Evolutionary conservation across 1,284 basidiomycete species (phyloP), one percentile per base, ranked within the genome.

Genomic region (Papiliotrema fonsecae): DNA sequence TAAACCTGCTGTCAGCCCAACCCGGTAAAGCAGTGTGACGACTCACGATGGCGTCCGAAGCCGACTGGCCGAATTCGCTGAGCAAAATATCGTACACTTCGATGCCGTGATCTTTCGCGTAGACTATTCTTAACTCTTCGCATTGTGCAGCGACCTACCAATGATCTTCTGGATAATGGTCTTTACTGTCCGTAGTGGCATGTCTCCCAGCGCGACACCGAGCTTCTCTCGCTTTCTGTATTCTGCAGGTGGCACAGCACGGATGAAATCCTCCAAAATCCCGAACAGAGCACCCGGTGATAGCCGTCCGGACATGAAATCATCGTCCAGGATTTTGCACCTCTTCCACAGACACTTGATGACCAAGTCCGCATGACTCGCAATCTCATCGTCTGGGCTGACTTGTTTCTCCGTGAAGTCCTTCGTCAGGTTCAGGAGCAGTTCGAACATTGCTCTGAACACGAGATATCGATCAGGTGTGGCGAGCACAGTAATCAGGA

Each of bases 291-390:
- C 87, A 16, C 89, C 85, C 18, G 92, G 86, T 67, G 90, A 86
- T 38, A 99, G 77, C 25, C 83, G 79, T 6, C 82, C 78, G 47
- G 90, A 87, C 55, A 82, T 81, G 39, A 99, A 78, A 68, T 94
- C 90, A 60, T 91, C 86, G 14, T 92, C 91, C 40, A 97, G 88
- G 57, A 89, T 91, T 58, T 94, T 83, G 9, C 92, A 92, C 46
- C 97, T 78, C 75, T 98, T 98, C 96, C 96, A 98, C 28, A 98
- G 82, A 72, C 96, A 99, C 78, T 98, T 98, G 62, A 98, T 78
- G 26, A 98, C 88, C 27, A 99, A 79, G 70, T 98, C 96, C 6
- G 93, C 92, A 42, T 97, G 91, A 64, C 88, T 89, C 1, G 90
- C 83, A 61, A 88, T 84, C 58, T 87, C 85, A 2, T 87, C 84